A percentile compares a stretch with the other conserved stretches of the same genome.
Evolutionary conservation across 768 basidiomycete species (phyloP).

Genomic region (Lactarius deliciosus): DNA sequence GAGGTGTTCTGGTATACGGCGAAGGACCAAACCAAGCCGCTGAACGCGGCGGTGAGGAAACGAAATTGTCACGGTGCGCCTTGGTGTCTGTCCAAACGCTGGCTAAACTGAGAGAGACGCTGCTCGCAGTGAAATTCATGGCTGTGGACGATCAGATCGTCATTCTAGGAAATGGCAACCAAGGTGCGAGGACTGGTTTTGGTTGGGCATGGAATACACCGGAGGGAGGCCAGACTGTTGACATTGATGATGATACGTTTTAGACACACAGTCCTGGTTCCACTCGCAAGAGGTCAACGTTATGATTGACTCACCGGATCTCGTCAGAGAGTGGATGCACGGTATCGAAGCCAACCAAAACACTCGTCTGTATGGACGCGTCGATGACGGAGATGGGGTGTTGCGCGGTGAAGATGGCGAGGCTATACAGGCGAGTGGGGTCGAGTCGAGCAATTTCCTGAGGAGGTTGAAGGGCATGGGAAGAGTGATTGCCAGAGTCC

Average conservation of each 20-base stretch:
- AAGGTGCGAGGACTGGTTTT: constrained; percentile 39
- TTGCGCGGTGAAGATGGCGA: constrained; percentile 23
- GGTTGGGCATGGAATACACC: neutral
- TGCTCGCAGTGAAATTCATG: constrained; percentile 56
- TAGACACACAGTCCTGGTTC: constrained; percentile 68
- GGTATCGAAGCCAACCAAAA: constrained; percentile 47
- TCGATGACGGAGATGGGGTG: constrained; percentile 25
- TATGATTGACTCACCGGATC: constrained; percentile 48
- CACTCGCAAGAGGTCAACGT: constrained; percentile 71
- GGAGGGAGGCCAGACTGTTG: constrained; percentile 18
- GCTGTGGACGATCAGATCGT: constrained; percentile 62
- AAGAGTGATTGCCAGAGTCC: neutral
- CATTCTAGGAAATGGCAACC: constrained; percentile 71
- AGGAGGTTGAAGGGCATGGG: constrained; percentile 22
- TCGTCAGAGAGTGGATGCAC: constrained; percentile 48
- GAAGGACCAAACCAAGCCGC: constrained; percentile 63
- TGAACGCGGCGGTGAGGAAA: constrained; percentile 64
- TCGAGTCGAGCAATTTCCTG: constrained; percentile 14
- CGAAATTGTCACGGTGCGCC: constrained; percentile 63
- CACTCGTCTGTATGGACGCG: constrained; percentile 37
- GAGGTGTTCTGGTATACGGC: constrained; percentile 60
- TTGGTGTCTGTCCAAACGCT: neutral
- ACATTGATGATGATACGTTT: neutral
- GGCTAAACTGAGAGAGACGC: constrained; percentile 8
- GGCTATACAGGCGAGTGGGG: constrained; percentile 26